These are phyloP conservation scores for Acrocalymma vagum DNA, from an alignment of 2,329 filamentous ascomycete species.

Conservation along the genomic window DNA sequence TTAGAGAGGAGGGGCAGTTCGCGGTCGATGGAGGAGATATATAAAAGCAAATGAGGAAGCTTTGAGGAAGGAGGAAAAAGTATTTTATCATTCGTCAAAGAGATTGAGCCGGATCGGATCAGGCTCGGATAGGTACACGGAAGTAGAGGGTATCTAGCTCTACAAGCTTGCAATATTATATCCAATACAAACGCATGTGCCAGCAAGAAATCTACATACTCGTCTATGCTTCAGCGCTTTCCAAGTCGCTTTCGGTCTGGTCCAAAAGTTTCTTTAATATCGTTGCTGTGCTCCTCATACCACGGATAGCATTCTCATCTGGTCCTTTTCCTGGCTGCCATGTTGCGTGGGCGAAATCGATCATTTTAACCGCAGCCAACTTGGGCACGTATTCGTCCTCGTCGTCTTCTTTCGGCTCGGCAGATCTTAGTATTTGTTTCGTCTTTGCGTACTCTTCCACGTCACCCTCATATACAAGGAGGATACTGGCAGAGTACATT, in stretches of 20 bases:
- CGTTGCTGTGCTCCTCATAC: conserved; percentile 74
- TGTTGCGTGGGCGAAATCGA: conserved; percentile 93
- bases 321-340: conserved; percentile 84
- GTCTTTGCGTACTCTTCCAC: conserved; percentile 60
- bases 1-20: no score
- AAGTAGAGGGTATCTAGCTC: conserved; percentile 3
- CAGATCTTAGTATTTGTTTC: conserved; percentile 35
- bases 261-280: conserved; percentile 73
- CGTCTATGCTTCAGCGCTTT: conserved; percentile 6
- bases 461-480: conserved; percentile 74
- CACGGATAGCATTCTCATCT: conserved; percentile 82
- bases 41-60: no score
- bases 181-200: background rate
- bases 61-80: no score
- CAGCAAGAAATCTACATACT: conserved; percentile 1
- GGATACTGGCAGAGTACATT: conserved; percentile 72
- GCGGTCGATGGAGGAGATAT: no score
- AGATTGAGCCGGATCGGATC: no score
- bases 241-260: conserved; percentile 33
- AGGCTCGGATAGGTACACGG: no score
- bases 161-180: conserved; percentile 1
- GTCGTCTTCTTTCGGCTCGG: conserved; percentile 46
- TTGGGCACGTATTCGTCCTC: conserved; percentile 62
- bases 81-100: no score
- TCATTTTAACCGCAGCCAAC: conserved; percentile 83